Percentiles rank a stretch among this genome's conserved stretches.
Conservation (phyloP, 108 stramenopile genomes). For the Licmophora abbreviata region DNA sequence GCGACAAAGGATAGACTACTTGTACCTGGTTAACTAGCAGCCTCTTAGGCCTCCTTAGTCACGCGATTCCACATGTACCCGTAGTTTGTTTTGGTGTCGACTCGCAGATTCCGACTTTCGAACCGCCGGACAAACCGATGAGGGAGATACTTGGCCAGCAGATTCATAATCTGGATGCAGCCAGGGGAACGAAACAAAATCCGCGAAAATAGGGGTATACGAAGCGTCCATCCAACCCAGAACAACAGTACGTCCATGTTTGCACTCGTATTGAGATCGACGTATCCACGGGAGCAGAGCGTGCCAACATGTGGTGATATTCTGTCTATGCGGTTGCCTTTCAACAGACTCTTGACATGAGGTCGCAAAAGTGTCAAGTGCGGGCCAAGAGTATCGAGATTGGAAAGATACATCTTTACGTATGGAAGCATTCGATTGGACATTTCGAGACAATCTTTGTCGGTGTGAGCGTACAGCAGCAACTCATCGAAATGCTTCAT, state of each 20-base stretch:
- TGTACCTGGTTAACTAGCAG: too few species aligned
- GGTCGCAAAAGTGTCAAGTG: constrained; percentile 64
- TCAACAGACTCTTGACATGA: constrained; percentile 48
- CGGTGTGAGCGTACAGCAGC: constrained; percentile 46
- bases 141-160: constrained; percentile 58
- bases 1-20: too few species aligned
- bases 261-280: constrained; percentile 43
- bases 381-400: constrained; percentile 52
- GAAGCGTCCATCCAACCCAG: constrained; percentile 65
- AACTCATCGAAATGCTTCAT: constrained; percentile 65
- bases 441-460: constrained; percentile 38
- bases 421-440: constrained; percentile 62
- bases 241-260: constrained; percentile 72
- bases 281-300: constrained; percentile 52
- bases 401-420: constrained; percentile 43
- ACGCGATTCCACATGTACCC: too few species aligned
- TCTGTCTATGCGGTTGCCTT: constrained; percentile 55
- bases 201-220: constrained; percentile 40
- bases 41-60: too few species aligned
- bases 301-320: constrained; percentile 48
- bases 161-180: constrained; percentile 35
- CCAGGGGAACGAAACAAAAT: constrained; percentile 53
- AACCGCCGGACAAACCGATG: constrained; percentile 51
- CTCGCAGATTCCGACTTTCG: too few species aligned
- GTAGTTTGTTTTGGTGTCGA: too few species aligned